A percentile compares a stretch with the other conserved stretches of the same genome.
phyloP scores from a whole-genome alignment of 2,329 filamentous ascomycete genomes.

The Venturia asperata region DNA sequence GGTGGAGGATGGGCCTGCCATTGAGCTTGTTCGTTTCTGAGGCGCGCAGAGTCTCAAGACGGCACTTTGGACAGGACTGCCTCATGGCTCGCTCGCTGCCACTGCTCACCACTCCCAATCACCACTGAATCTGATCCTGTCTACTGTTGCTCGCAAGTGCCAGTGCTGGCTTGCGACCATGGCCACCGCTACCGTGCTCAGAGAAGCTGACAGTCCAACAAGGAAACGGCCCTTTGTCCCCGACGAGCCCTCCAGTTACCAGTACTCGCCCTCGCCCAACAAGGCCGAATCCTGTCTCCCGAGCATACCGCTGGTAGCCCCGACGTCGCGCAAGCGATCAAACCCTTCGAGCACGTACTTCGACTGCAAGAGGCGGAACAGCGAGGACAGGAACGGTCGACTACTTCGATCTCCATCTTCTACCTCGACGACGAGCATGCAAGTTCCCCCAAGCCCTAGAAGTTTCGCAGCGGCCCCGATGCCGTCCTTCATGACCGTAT shows the following conservation, averaged over 20 bases:
- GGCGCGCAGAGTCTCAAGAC: constrained; percentile 7
- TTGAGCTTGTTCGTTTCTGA: constrained; percentile 11
- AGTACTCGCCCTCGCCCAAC: constrained; percentile 30
- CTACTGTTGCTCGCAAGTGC: neutral
- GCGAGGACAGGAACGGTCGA: constrained; percentile 22
- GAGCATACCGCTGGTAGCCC: constrained; percentile 15
- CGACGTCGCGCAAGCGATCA: constrained; percentile 13
- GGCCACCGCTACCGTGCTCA: constrained; percentile 26
- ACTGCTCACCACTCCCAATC: neutral
- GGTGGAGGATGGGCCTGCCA: neutral
- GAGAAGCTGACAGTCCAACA: constrained; percentile 31
- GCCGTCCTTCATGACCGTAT: constrained; percentile 70
- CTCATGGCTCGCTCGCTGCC: constrained; percentile 11
- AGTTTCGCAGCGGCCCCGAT: constrained; percentile 40
- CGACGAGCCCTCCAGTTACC: constrained; percentile 29
- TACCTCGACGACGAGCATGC: constrained; percentile 27
- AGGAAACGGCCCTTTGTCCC: constrained; percentile 32
- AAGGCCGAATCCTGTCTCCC: constrained; percentile 17
- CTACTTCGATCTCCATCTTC: constrained; percentile 21
- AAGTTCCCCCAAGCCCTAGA: constrained; percentile 30
- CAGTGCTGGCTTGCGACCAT: constrained; percentile 21
- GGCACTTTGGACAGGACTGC: neutral
- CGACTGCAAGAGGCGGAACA: constrained; percentile 12
- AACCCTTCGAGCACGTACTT: neutral
- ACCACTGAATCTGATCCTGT: neutral